Base-by-base conservation (phyloP, 169 alveolate species). In the Toxoplasma gondii region DNA sequence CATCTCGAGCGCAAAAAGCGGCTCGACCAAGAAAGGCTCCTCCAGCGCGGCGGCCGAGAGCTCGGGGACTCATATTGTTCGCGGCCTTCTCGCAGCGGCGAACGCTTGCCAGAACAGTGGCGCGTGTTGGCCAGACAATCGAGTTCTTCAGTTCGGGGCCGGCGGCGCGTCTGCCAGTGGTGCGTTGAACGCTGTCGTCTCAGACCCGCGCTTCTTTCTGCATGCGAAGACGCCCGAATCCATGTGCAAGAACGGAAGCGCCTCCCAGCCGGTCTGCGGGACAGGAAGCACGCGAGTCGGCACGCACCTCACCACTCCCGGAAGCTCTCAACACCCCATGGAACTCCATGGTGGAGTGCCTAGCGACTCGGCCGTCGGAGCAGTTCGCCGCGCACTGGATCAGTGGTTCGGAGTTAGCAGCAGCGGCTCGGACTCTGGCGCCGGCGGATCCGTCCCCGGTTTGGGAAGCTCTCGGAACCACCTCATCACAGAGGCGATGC, bases 321-420 rank as follows among this genome's bases (percentile, higher is more conserved):
- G 49, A 4, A 78, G 86, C 45, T 36, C 39, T n/a, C 86, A 78
- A 10, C 86, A 78, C 86, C 12, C 27, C 39, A 10, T 1, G 2
- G 43, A n/a, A 4, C 45, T 78, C 49, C 34, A 69, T 34, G 82
- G 38, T 7, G 86, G 49, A 1, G n/a, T 38, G 39, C 45, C 86
- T 1, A n/a, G 44, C 29, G 86, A 78, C 86, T 78, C 86, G 1
- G 43, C 86, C 22, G 45, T 38, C 24, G 74, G 74, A 1, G 74
- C 74, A 16, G 86, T 78, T 1, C 44, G 86, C 2, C 39, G 45
- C 16, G 86, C 86, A 2, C 86, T 78, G 44, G 86, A 78, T 31
- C 86, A 78, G 86, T 78, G 86, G 86, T 78, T 78, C 45, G 86
- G 86, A 1, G 86, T 78, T 45, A 78, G 86, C 86, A 78, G 86